Evolutionary conservation across 2,329 filamentous ascomycete species (phyloP).

Genomic region (Trichoderma endophyticum): DNA sequence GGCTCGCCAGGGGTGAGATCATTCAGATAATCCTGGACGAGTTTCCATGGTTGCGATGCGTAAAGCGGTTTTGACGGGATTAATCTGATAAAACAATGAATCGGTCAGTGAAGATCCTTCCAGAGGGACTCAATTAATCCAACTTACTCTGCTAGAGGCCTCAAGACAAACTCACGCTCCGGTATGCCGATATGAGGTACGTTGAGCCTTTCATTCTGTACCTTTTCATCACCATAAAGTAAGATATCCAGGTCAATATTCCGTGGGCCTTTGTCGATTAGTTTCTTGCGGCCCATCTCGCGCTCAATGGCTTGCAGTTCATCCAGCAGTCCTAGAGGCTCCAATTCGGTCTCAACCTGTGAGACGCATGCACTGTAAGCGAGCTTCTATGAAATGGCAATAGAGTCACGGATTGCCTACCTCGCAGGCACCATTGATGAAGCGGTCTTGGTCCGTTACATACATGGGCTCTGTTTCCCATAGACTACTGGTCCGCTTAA

Average conservation of each 20-base stretch:
- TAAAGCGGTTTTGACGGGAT: slow-evolving; percentile 54
- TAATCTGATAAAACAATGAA: slow-evolving; percentile 39
- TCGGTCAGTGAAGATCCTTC: neutral
- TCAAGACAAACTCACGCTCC: slow-evolving; percentile 90
- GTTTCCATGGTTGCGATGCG: slow-evolving; percentile 55
- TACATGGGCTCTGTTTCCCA: slow-evolving; percentile 99
- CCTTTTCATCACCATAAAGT: slow-evolving; percentile 66
- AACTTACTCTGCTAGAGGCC: slow-evolving; percentile 74
- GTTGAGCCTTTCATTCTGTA: slow-evolving; percentile 70
- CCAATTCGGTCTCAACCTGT: slow-evolving; percentile 76
- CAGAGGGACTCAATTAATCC: neutral
- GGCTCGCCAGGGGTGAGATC: slow-evolving; percentile 50
- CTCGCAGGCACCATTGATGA: slow-evolving; percentile 91
- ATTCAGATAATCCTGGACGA: slow-evolving; percentile 60
- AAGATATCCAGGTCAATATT: slow-evolving; percentile 95
- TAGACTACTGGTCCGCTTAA: slow-evolving; percentile 78
- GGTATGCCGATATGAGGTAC: slow-evolving; percentile 82
- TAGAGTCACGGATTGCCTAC: slow-evolving; percentile 40
- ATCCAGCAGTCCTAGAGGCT: slow-evolving; percentile 73
- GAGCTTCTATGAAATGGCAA: neutral
- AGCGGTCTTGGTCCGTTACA: slow-evolving; percentile 79
- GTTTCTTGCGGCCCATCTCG: slow-evolving; percentile 72
- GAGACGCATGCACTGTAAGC: neutral
- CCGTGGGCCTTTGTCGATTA: slow-evolving; percentile 88
- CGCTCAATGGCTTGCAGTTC: slow-evolving; percentile 81